phyloP scores from a whole-genome alignment of 495 filamentous ascomycete genomes.

The Thermothielavioides terrestris region DNA sequence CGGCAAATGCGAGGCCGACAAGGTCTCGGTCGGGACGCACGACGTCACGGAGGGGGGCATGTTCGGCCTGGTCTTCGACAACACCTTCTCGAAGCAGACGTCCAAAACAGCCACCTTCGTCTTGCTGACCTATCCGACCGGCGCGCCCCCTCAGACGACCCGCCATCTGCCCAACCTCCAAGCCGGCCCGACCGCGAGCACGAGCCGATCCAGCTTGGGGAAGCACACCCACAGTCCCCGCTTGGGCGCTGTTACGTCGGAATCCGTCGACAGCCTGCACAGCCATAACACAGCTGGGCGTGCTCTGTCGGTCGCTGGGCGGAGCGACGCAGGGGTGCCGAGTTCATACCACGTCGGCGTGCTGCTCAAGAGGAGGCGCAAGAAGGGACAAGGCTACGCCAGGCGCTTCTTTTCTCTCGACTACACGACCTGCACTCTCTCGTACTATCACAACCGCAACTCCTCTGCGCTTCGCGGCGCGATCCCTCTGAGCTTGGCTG shows the following conservation, averaged over 20 bases:
- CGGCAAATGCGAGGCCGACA: slow-evolving; percentile 93
- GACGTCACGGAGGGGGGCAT: slow-evolving; percentile 81
- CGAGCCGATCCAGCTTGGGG: slow-evolving; percentile 44
- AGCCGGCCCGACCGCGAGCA: slow-evolving; percentile 31
- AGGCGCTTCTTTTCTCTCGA: slow-evolving; percentile 91
- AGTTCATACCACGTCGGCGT: slow-evolving; percentile 64
- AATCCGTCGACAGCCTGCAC: slow-evolving; percentile 49
- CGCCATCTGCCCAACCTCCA: slow-evolving; percentile 55
- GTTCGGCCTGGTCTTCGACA: slow-evolving; percentile 96
- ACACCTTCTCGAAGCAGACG: slow-evolving; percentile 93
- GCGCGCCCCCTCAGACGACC: slow-evolving; percentile 68
- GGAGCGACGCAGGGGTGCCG: slow-evolving; percentile 23
- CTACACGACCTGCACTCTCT: slow-evolving; percentile 80
- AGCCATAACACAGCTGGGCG: slow-evolving; percentile 31
- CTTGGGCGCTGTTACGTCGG: slow-evolving; percentile 32
- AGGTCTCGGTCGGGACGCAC: slow-evolving; percentile 84
- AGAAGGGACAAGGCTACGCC: slow-evolving; percentile 88
- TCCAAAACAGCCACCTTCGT: slow-evolving; percentile 94
- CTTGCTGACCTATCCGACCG: slow-evolving; percentile 83
- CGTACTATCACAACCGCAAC: slow-evolving; percentile 90
- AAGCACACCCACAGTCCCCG: slow-evolving; percentile 31
- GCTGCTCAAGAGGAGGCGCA: slow-evolving; percentile 79
- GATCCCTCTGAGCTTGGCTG: slow-evolving; percentile 84
- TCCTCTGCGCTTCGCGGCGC: slow-evolving; percentile 84
- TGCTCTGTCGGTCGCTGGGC: slow-evolving; percentile 23